phyloP scores from a whole-genome alignment of 805 yeast genomes.

The Candida boleticola region DNA sequence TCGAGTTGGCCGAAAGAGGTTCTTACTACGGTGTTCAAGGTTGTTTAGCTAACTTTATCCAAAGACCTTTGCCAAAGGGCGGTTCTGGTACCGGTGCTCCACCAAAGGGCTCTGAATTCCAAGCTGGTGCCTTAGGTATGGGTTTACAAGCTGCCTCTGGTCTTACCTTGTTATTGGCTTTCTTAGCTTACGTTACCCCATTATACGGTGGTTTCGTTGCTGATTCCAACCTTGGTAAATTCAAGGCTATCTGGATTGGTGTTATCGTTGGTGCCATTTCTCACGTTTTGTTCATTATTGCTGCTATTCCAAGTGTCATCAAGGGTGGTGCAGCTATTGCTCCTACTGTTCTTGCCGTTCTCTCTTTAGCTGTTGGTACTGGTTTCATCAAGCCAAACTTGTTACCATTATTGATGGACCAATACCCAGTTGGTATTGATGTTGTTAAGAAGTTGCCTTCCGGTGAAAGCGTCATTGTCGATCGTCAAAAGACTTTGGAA shows the following conservation, averaged over 20 bases:
- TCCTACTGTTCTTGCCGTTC: slow-evolving; percentile 40
- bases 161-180: slow-evolving; percentile 46
- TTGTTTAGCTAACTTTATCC: slow-evolving; percentile 47
- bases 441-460: slow-evolving; percentile 53
- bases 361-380: slow-evolving; percentile 44
- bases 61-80: slow-evolving; percentile 50
- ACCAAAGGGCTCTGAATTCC: slow-evolving; percentile 26
- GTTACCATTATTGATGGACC: slow-evolving; percentile 47
- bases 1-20: slow-evolving; percentile 56
- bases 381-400: slow-evolving; percentile 56
- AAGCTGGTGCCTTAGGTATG: slow-evolving; percentile 50
- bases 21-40: slow-evolving; percentile 49
- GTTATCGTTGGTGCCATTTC: slow-evolving; percentile 45
- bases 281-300: slow-evolving; percentile 48
- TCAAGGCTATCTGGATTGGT: slow-evolving; percentile 50
- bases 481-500: slow-evolving; percentile 42
- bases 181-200: slow-evolving; percentile 51
- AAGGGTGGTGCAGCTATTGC: slow-evolving; percentile 36
- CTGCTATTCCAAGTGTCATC: slow-evolving; percentile 43
- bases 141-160: slow-evolving; percentile 48
- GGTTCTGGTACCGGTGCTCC: slow-evolving; percentile 47
- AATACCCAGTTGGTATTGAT: slow-evolving; percentile 53
- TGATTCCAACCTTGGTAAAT: slow-evolving; percentile 47
- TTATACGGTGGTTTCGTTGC: slow-evolving; percentile 52
- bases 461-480: slow-evolving; percentile 66